phyloP scores from a whole-genome alignment of 805 yeast genomes.

The Candida khao-thaluensis region DNA sequence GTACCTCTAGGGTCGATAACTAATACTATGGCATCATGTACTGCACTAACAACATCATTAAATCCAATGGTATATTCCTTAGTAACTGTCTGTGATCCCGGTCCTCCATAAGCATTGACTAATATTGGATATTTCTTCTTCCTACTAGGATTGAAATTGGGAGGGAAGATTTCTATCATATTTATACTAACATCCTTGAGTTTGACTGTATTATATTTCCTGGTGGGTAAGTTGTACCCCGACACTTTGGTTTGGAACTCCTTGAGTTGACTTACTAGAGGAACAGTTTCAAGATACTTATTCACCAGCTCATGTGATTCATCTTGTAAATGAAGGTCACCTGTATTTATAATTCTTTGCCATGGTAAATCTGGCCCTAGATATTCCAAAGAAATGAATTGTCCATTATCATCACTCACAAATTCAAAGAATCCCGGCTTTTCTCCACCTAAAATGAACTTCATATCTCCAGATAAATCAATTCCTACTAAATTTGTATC shows the following conservation, averaged over 20 bases:
- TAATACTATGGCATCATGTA: constrained; percentile 58
- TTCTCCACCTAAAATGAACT: constrained; percentile 27
- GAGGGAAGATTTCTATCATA: constrained; percentile 63
- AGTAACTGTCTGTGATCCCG: constrained; percentile 65
- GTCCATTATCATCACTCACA: constrained; percentile 71
- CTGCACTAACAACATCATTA: constrained; percentile 58
- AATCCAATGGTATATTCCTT: constrained; percentile 50
- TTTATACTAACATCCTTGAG: constrained; percentile 40
- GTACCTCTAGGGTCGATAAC: constrained; percentile 82
- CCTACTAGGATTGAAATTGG: constrained; percentile 42
- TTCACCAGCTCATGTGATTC: constrained; percentile 3
- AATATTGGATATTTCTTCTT: constrained; percentile 56
- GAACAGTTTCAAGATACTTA: constrained; percentile 14
- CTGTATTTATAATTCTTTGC: constrained; percentile 61
- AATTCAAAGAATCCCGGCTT: constrained; percentile 61
- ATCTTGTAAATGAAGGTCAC: constrained; percentile 21
- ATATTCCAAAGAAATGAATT: constrained; percentile 64
- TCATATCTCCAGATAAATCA: constrained; percentile 19
- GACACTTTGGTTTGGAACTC: constrained; percentile 17
- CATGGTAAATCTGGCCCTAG: constrained; percentile 77
- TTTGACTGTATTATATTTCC: constrained; percentile 31
- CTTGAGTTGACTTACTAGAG: constrained; percentile 20
- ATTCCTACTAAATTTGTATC: constrained; percentile 81
- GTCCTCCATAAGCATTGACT: constrained; percentile 76
- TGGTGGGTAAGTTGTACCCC: constrained; percentile 52